phyloP scores from a whole-genome alignment of 495 filamentous ascomycete genomes.

The Aspergillus hancockii region DNA sequence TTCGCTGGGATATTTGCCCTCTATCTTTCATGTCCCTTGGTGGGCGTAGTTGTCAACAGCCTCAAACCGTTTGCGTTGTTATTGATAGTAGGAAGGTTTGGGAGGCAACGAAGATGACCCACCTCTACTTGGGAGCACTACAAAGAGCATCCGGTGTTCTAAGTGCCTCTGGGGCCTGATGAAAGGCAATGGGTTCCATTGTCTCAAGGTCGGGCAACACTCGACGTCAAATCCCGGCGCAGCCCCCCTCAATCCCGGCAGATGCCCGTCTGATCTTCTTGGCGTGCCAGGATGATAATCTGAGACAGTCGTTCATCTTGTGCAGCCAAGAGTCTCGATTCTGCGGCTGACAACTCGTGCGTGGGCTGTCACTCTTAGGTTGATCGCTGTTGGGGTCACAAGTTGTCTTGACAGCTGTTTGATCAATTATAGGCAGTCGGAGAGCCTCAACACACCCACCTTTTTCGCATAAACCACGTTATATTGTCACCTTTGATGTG shows the following conservation, averaged over 20 bases:
- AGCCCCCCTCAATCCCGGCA: background rate
- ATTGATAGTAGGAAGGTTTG: no score
- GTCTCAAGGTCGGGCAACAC: no score
- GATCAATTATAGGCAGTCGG: background rate
- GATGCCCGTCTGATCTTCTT: background rate
- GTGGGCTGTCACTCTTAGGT: background rate
- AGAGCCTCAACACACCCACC: background rate
- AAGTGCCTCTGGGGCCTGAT: background rate
- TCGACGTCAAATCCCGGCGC: no score
- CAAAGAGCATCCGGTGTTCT: background rate
- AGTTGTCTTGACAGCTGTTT: background rate
- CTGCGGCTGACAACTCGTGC: background rate
- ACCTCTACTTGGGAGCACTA: no score
- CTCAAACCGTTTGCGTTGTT: background rate
- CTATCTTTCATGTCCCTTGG: background rate
- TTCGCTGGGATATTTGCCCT: no score
- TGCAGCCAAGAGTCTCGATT: background rate
- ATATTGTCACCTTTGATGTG: no score
- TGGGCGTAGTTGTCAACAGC: background rate
- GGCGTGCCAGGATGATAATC: background rate
- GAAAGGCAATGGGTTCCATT: background rate
- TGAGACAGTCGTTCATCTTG: background rate
- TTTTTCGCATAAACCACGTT: no score
- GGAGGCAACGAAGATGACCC: no score
- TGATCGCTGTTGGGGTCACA: background rate